These are phyloP conservation scores for Symmetrospora coprosmae DNA, from an alignment of 768 basidiomycete genomes.

Conservation along the genomic window DNA sequence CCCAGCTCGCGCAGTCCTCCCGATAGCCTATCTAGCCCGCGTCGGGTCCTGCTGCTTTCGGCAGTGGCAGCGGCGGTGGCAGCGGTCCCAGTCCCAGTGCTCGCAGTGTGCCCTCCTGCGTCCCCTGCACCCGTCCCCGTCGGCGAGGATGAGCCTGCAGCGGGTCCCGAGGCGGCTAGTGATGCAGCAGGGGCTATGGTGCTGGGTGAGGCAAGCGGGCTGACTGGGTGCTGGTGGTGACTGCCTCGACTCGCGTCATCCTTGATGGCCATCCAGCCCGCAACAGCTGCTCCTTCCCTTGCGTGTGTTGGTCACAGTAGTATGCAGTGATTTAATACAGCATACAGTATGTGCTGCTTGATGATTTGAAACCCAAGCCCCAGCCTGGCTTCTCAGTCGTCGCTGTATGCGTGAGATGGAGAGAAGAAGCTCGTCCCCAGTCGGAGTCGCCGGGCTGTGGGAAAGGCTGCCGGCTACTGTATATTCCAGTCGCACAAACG, in stretches of 20 bases:
- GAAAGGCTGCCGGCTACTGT: too few species aligned
- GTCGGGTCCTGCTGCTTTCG: not conserved
- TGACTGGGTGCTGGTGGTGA: not conserved
- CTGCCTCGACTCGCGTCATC: not conserved
- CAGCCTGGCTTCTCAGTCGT: too few species aligned
- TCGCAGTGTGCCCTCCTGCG: not conserved
- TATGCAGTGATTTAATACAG: too few species aligned
- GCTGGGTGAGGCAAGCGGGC: not conserved
- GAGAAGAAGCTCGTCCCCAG: too few species aligned
- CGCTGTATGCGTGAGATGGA: too few species aligned
- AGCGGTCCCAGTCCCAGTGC: too few species aligned
- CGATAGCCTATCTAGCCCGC: slow-evolving; percentile 2
- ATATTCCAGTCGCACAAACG: too few species aligned
- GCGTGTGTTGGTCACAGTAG: not conserved
- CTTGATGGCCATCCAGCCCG: not conserved
- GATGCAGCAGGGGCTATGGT: not conserved
- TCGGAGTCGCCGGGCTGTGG: too few species aligned
- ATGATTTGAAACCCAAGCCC: too few species aligned
- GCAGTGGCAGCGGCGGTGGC: not conserved
- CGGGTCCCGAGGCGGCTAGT: not conserved
- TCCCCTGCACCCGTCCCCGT: too few species aligned
- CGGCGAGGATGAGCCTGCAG: too few species aligned
- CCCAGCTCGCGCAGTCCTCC: slow-evolving; percentile 14
- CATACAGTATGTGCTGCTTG: too few species aligned
- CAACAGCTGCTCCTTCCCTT: not conserved